Evolutionary conservation across 2,329 filamentous ascomycete genomes (phyloP).

Genomic region (Erysiphe pulchra): DNA sequence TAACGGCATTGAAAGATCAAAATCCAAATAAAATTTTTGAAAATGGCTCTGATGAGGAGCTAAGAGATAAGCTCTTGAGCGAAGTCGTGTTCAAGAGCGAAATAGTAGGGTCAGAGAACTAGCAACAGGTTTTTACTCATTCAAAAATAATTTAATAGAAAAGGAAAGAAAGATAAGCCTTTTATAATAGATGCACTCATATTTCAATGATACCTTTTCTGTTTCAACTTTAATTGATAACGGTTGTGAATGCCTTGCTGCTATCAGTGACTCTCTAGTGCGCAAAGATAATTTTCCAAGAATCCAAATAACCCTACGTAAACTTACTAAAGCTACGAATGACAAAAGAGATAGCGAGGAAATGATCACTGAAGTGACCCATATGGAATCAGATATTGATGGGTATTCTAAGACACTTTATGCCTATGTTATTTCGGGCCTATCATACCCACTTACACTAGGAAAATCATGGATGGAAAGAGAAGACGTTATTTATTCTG

Average conservation of each 20-base stretch:
- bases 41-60: neutral
- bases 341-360: neutral
- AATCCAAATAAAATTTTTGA: neutral
- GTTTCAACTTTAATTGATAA: neutral
- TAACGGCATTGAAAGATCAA: neutral
- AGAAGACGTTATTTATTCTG: neutral
- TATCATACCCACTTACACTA: neutral
- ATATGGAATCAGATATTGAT: neutral
- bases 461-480: neutral
- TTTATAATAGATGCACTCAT: neutral
- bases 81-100: neutral
- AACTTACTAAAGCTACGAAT: neutral
- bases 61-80: no score
- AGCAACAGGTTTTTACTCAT: no score
- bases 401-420: neutral
- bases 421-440: neutral
- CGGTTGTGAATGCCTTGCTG: neutral
- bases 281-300: neutral
- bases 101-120: neutral
- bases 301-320: neutral
- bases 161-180: neutral
- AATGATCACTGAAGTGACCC: neutral
- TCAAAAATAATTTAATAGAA: neutral
- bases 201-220: neutral
- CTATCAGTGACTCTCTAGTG: neutral